Conservation (phyloP, 805 yeast species). For the Yamadazyma ubonensis region DNA sequence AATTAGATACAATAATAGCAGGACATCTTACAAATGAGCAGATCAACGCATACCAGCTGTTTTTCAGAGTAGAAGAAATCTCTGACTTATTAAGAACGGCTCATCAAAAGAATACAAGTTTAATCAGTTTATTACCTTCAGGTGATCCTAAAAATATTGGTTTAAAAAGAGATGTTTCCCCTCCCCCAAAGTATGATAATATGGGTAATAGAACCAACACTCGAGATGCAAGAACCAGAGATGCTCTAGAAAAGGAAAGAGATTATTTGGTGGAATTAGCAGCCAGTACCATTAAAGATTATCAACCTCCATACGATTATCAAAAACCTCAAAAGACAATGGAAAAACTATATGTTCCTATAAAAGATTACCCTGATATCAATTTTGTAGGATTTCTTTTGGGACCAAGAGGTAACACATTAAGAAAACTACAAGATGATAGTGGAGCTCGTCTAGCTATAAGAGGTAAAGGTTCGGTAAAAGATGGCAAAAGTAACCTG, state of each 20-base stretch:
- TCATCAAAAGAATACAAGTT: constrained; percentile 26
- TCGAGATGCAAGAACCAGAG: constrained; percentile 62
- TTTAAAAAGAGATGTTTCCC: constrained; percentile 68
- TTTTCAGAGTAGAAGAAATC: constrained; percentile 78
- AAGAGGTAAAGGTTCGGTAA: constrained; percentile 94
- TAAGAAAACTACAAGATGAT: constrained; percentile 73
- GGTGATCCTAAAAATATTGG: constrained; percentile 30
- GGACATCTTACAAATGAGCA: constrained; percentile 65
- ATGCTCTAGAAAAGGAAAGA: constrained; percentile 73
- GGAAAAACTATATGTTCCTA: constrained; percentile 85
- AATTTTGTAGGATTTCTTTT: constrained; percentile 87
- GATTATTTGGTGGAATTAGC: constrained; percentile 77
- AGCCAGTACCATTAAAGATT: constrained; percentile 68
- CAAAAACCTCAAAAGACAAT: constrained; percentile 63
- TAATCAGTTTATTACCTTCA: constrained; percentile 52
- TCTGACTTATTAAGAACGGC: constrained; percentile 50
- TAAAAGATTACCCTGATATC: constrained; percentile 81
- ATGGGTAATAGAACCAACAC: constrained; percentile 86
- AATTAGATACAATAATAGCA: constrained; percentile 35
- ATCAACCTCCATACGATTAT: constrained; percentile 77
- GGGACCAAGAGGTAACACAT: constrained; percentile 95
- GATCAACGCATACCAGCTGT: constrained; percentile 65
- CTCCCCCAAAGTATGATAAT: constrained; percentile 87
- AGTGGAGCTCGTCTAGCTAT: constrained; percentile 90
- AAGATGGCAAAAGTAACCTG: constrained; percentile 90